Evolutionary conservation across 345 rosid genomes (phyloP), one percentile per base, ranked within the genome.

Genomic region (Psidium guajava): DNA sequence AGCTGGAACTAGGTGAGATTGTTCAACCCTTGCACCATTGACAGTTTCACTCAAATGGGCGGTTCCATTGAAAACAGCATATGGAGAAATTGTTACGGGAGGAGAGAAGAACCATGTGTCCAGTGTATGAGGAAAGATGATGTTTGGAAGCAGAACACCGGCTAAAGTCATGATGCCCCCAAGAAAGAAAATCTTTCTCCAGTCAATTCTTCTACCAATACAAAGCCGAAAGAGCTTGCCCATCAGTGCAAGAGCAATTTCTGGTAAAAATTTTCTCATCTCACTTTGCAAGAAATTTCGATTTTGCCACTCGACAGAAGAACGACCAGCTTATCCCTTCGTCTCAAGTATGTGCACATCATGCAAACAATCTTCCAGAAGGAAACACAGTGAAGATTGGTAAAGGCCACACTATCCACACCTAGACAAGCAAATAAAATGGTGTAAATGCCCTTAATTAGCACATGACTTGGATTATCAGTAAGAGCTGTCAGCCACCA

Each of bases 121-220:
- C 83, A 82, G 11, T 28, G 85, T 52, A 87, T 54, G 49, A 86
- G 90, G 86, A 84, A 90, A 86, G n/a, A 89, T 77, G 22, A 88
- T 86, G 51, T 90, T 87, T 54, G 92, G 97, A 89, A 94, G 89
- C 54, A 92, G 84, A 87, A 93, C 42, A 40, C 91, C 94, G 75
- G 89, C 85, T 20, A 93, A 82, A 74, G 97, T 91, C 87, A 90
- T 55, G 22, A 92, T 2, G 55, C 88, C 90, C 86, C 95, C 95
- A 13, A 88, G 86, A 59, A 91, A 87, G 83, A 95, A 85, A 75
- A 90, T 85, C 54, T 91, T 92, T 90, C 94, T 94, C 95, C 91
- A 90, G 88, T 75, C 90, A 84, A 91, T 85, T 88, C 87, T 92
- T 88, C 86, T 89, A 86, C 95, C 88, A 47, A 82, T 54, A 54